Base-by-base conservation (phyloP, 805 yeast species). In the Zygoascus biomembranicola region DNA sequence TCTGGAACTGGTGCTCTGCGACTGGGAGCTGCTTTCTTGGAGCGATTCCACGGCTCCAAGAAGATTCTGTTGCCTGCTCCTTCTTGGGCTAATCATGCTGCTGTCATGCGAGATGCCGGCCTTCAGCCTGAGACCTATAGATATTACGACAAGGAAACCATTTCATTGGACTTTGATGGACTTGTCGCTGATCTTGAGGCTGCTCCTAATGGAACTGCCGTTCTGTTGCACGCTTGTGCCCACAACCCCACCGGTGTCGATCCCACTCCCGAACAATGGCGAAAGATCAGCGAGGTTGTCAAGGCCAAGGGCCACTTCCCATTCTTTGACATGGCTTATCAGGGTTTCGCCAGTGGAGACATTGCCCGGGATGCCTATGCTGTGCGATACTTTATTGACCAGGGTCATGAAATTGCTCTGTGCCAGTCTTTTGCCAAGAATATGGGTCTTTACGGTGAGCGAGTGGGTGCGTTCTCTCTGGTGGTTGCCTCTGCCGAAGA, bases 231-330 rank as follows among this genome's bases (percentile, higher is more conserved):
- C 70, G 96, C 96, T 8, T 90, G 97, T 68, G 94, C 97, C 64
- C 97, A 90, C 74, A 92, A 90, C 75, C 98, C 98, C 52, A 92
- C 97, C 18, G 98, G 97, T 59, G 82, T 90, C 68, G 97, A 90
- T 67, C 94, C 95, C 57, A 81, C 88, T 16, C 70, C 72, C 28
- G 87, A 81, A 58, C 88, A 90, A 67, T 90, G 96, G 97, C 75
- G 78, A 57, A 71, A 77, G 67, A 87, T 92, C 42, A 75, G 87
- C 62, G 80, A 83, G 49, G 80, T 84, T 35, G 66, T 87, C 43
- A 71, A 78, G 61, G 68, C 74, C 49, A 79, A 80, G 66, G 72
- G 77, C 45, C 78, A 87, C 63, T 78, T 86, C 69, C 95, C 96
- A 43, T 75, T 92, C 66, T 80, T 90, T 57, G 98, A 90, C 73